Base-by-base conservation (phyloP, 306 rosid genomes). In the Cicer judaicum region DNA sequence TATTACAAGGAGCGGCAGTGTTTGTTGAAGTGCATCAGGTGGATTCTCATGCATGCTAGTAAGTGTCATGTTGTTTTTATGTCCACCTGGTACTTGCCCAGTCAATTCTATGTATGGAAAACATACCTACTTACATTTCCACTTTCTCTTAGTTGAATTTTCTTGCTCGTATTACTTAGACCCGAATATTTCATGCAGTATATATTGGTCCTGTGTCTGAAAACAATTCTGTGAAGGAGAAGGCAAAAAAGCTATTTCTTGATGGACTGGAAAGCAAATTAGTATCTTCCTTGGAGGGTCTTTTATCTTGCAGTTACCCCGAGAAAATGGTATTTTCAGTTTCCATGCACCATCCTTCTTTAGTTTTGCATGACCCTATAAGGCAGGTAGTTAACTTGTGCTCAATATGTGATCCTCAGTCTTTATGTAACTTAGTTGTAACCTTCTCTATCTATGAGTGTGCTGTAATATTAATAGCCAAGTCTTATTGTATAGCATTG, bases 1-100 rank as follows among this genome's bases (percentile, higher is more conserved):
- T 93, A 91, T 84, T 89, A 91, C 80, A 86, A 80, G 81, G 98
- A 93, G 84, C 85, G 98, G 4, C 98, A 93, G 72, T 93, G 96
- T 91, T 78, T 93, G 86, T 90, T 93, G 80, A 93, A 93, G 70
- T 93, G 98, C 84, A 84, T 90, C 70, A 87, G 96, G 79, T 85
- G 87, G 78, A 86, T 93, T 78, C 86, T 93, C 79, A 73, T 88
- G 87, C 92, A 88, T 66, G 89, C 96, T 74, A 73, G 98, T 93
- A 88, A 89, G 98, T 87, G 66, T 75, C 52, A 8, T 63, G 71
- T 55, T 55, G 14, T 65, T 79, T 13, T 78, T 64, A 36, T 70
- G 68, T 62, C 59, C 21, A 47, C 64, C 53, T 56, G 65, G 38
- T 65, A 14, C 64, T 64, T 78, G 47, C 47, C 59, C 47, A 57